Conservation (phyloP, 768 basidiomycete genomes). For the Mycena galopus region DNA sequence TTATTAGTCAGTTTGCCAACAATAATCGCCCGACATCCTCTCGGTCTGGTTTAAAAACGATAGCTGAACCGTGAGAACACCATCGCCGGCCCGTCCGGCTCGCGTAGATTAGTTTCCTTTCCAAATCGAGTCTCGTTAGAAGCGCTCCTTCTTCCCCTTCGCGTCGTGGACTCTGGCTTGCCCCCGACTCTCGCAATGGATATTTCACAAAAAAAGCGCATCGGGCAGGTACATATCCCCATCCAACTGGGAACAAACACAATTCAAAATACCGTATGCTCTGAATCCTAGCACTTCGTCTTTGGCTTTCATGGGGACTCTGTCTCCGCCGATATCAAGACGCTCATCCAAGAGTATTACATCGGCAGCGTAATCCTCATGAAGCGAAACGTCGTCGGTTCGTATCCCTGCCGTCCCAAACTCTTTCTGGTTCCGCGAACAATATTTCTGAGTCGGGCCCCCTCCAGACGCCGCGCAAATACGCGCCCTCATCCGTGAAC, state of each 20-base stretch:
- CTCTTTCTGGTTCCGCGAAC: not conserved
- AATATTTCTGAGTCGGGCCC: no score
- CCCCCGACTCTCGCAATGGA: conserved; percentile 19
- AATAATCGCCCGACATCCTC: no score
- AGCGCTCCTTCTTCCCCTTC: not conserved
- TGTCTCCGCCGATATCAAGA: conserved; percentile 63
- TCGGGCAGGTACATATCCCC: conserved; percentile 56
- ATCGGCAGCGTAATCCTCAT: conserved; percentile 79
- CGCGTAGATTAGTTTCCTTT: no score
- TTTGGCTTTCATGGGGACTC: conserved; percentile 76
- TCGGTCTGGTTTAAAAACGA: no score
- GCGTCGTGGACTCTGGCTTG: not conserved
- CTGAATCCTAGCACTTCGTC: conserved; percentile 84
- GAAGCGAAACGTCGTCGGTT: conserved; percentile 75
- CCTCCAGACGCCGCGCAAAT: conserved; percentile 65
- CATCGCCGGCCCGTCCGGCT: not conserved
- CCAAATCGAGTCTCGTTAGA: no score
- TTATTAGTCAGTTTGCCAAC: no score
- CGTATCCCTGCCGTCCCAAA: not conserved
- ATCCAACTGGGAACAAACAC: not conserved
- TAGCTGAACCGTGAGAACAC: no score
- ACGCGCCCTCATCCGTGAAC: conserved; percentile 56
- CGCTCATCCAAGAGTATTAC: conserved; percentile 72
- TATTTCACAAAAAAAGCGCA: conserved; percentile 25
- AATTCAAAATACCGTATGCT: not conserved